Evolutionary conservation across 1,139 yeast species (phyloP).

Genomic region (Insectozyma bohioensis): DNA sequence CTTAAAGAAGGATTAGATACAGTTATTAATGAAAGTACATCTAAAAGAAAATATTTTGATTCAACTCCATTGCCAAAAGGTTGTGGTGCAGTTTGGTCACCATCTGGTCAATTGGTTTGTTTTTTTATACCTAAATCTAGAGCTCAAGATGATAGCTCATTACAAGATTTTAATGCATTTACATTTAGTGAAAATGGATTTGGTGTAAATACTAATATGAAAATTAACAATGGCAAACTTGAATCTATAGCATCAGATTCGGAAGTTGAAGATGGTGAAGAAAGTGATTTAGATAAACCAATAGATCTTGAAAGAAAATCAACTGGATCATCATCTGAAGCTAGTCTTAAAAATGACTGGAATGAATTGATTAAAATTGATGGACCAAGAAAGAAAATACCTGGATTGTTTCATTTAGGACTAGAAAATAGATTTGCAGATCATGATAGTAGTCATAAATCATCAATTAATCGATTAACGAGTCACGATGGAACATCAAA

Average conservation of each 20-base stretch:
- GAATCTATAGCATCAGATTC: conserved; percentile 14
- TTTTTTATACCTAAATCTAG: conserved; percentile 66
- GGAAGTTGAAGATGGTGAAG: conserved; percentile 12
- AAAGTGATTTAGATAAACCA: conserved; percentile 13
- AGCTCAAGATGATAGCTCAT: conserved; percentile 9
- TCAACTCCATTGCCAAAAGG: conserved; percentile 91
- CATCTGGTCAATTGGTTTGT: conserved; percentile 75
- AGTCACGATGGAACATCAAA: conserved; percentile 29
- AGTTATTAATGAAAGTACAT: conserved; percentile 1
- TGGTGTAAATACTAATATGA: conserved; percentile 22
- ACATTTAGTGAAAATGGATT: conserved; percentile 43
- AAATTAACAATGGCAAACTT: conserved; percentile 16
- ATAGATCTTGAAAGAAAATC: conserved; percentile 14
- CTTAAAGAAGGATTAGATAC: not conserved
- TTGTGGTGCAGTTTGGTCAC: conserved; percentile 89
- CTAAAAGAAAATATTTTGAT: conserved; percentile 56
- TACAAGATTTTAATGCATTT: conserved; percentile 36
- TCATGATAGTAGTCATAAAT: conserved; percentile 19
- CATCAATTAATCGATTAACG: conserved; percentile 23
- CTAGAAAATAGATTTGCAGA: conserved; percentile 33
- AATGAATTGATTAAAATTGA: conserved; percentile 49
- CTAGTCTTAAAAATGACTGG: conserved; percentile 52
- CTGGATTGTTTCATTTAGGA: conserved; percentile 45
- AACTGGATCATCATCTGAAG: conserved; percentile 35
- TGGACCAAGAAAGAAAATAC: conserved; percentile 43